Percentiles rank a stretch among this genome's conserved stretches.
Conservation (phyloP, 2,329 filamentous ascomycete genomes). For the Pseudofabraea citricarpa region DNA sequence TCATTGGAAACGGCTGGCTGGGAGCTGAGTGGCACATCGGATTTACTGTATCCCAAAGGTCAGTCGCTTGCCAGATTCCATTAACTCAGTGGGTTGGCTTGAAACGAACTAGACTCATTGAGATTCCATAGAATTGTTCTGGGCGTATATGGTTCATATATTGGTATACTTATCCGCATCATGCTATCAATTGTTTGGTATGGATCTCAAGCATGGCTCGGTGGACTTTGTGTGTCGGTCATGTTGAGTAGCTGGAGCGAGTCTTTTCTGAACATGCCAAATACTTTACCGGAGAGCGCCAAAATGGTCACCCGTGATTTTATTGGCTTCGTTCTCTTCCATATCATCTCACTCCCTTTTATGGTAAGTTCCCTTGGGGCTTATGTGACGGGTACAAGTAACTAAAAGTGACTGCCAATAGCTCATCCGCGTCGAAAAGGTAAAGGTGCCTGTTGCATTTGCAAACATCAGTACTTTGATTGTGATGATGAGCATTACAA, state of each 20-base stretch:
- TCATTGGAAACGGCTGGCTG: too few species aligned
- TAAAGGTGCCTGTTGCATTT: neutral
- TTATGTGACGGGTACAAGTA: too few species aligned
- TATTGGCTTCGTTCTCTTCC: neutral
- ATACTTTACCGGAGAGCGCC: conserved; percentile 5
- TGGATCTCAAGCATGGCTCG: conserved; percentile 15
- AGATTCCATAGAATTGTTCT: too few species aligned
- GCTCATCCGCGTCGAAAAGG: neutral
- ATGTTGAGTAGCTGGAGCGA: conserved; percentile 5
- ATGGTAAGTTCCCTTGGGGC: neutral
- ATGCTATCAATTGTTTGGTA: conserved; percentile 17
- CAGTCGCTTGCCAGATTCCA: too few species aligned
- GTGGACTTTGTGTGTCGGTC: conserved; percentile 4
- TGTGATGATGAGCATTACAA: too few species aligned
- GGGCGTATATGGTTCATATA: conserved; percentile 23
- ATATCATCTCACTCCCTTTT: neutral
- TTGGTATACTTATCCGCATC: conserved; percentile 18
- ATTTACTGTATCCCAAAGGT: too few species aligned
- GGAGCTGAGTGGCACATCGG: too few species aligned
- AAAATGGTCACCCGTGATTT: neutral
- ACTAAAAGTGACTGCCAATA: neutral
- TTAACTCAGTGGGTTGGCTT: too few species aligned
- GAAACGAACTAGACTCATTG: too few species aligned
- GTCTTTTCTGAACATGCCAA: conserved; percentile 5
- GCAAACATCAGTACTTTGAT: too few species aligned